Evolutionary conservation across 805 yeast species (phyloP).

Genomic region (Candida schatavii): DNA sequence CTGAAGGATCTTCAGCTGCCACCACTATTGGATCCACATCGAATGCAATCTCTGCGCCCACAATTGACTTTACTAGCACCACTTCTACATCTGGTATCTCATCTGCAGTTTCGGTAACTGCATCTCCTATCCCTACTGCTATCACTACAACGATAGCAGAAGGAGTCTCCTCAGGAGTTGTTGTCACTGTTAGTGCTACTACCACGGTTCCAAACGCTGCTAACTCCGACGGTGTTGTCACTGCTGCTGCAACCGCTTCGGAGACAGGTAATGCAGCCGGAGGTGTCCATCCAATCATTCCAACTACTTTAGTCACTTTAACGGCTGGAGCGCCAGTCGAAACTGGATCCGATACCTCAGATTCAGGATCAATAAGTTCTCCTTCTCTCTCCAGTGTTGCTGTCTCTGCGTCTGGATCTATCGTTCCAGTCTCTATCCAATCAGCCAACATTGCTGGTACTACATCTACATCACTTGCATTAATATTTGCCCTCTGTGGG

Average conservation of each 20-base stretch:
- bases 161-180: conserved; percentile 1
- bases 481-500: conserved; percentile 2
- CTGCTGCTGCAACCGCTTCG: neutral
- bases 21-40: conserved; percentile 9
- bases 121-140: conserved; percentile 8
- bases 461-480: neutral
- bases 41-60: conserved; percentile 10
- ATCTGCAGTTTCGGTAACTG: conserved; percentile 9
- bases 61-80: conserved; percentile 4
- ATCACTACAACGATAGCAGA: conserved; percentile 5
- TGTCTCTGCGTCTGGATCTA: neutral
- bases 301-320: neutral
- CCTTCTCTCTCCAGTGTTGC: neutral
- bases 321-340: neutral
- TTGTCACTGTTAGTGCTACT: neutral
- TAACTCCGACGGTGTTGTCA: neutral
- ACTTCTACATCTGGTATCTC: neutral
- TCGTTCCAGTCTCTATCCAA: neutral
- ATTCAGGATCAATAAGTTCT: neutral
- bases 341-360: neutral
- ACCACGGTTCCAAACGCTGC: neutral
- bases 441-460: conserved; percentile 1
- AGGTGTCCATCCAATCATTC: neutral
- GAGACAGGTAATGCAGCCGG: neutral
- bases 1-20: conserved; percentile 8